Percentiles rank a stretch among this genome's conserved stretches.
Evolutionary conservation across 2,329 filamentous ascomycete genomes (phyloP).

Genomic region (Coniochaeta ligniaria): DNA sequence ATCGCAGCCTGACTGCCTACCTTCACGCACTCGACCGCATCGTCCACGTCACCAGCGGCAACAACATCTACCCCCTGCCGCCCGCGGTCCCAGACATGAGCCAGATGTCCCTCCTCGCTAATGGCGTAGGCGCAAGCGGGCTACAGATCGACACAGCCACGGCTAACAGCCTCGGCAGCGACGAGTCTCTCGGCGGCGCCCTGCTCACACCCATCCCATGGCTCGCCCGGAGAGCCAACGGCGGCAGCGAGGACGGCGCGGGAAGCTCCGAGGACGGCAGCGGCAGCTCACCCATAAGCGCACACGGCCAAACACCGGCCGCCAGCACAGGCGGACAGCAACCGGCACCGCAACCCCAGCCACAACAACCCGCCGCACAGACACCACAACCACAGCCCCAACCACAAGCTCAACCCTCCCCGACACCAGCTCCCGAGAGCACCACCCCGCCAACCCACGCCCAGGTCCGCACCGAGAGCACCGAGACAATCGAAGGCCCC

Average conservation of each 20-base stretch:
- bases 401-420: conserved; percentile 13
- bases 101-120: conserved; percentile 44
- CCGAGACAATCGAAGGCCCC: conserved; percentile 73
- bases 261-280: conserved; percentile 10
- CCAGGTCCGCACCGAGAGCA: conserved; percentile 65
- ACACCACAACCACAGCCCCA: conserved; percentile 15
- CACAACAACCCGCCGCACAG: conserved; percentile 9
- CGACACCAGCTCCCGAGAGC: neutral
- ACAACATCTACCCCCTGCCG: conserved; percentile 76
- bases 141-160: conserved; percentile 24
- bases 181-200: conserved; percentile 85
- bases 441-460: conserved; percentile 13
- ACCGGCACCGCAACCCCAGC: conserved; percentile 4
- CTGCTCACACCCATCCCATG: conserved; percentile 91
- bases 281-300: conserved; percentile 11
- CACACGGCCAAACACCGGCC: neutral
- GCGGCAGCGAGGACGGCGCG: conserved; percentile 12
- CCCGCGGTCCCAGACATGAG: conserved; percentile 54
- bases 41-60: conserved; percentile 78
- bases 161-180: conserved; percentile 58
- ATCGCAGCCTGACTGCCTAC: conserved; percentile 75
- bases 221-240: conserved; percentile 45
- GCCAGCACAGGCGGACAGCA: neutral
- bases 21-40: conserved; percentile 87
- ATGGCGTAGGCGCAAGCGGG: conserved; percentile 49